These are phyloP conservation scores for Pichia insulana DNA, from an alignment of 805 yeast species.

Conservation along the genomic window DNA sequence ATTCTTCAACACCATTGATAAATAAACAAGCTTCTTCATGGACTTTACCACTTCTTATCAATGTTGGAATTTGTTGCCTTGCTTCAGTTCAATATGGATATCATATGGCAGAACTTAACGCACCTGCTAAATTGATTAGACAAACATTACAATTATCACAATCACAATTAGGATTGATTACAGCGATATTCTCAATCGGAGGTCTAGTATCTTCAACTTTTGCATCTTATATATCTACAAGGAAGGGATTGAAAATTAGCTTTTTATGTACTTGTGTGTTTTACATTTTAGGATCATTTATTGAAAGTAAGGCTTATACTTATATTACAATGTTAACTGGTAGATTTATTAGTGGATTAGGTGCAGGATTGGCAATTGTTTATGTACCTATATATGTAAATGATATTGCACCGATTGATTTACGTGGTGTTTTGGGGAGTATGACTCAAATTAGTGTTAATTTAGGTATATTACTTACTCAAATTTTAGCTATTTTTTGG, in stretches of 20 bases:
- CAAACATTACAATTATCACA: conserved; percentile 21
- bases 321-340: conserved; percentile 47
- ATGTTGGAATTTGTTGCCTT: conserved; percentile 54
- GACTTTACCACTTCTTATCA: conserved; percentile 26
- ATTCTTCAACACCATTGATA: conserved; percentile 6
- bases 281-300: conserved; percentile 52
- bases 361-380: conserved; percentile 83
- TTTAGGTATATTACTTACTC: conserved; percentile 76
- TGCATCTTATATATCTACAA: conserved; percentile 58
- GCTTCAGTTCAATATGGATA: conserved; percentile 88
- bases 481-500: conserved; percentile 60
- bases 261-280: conserved; percentile 43
- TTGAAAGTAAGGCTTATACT: conserved; percentile 44
- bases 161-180: conserved; percentile 59
- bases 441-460: conserved; percentile 85
- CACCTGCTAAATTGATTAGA: conserved; percentile 61
- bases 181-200: conserved; percentile 76
- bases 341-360: conserved; percentile 71
- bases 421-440: conserved; percentile 76
- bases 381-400: conserved; percentile 75
- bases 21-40: neutral
- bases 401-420: conserved; percentile 63
- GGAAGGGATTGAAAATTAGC: conserved; percentile 52
- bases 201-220: conserved; percentile 69
- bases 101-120: conserved; percentile 91